Evolutionary conservation across 2,329 filamentous ascomycete genomes (phyloP).

Genomic region (Ceratocystis alfenasii): DNA sequence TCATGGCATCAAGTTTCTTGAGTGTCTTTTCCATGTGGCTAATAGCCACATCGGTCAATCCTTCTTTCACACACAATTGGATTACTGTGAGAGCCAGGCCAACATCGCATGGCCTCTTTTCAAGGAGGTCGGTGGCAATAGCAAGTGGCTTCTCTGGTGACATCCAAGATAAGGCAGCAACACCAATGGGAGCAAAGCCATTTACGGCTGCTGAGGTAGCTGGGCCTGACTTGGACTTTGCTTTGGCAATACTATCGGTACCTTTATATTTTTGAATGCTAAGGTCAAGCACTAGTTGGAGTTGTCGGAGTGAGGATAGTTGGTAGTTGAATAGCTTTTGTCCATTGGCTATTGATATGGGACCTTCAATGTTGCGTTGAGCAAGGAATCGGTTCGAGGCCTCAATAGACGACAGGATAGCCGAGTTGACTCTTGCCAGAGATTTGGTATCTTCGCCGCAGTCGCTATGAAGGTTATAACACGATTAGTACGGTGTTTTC

Average conservation of each 20-base stretch:
- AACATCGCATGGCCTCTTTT: constrained; percentile 38
- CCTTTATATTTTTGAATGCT: constrained; percentile 47
- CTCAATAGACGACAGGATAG: constrained; percentile 33
- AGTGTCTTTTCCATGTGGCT: constrained; percentile 66
- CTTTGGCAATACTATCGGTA: constrained; percentile 5
- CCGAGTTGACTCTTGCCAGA: constrained; percentile 54
- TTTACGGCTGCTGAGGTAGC: constrained; percentile 15
- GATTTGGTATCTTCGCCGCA: constrained; percentile 54
- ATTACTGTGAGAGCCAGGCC: constrained; percentile 69
- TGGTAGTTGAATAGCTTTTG: constrained; percentile 66
- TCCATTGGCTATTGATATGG: constrained; percentile 40
- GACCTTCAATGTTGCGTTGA: constrained; percentile 48
- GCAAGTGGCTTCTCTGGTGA: constrained; percentile 16
- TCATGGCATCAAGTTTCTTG: constrained; percentile 53
- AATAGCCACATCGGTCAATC: constrained; percentile 62
- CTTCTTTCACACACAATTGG: constrained; percentile 64
- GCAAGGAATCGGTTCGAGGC: constrained; percentile 54
- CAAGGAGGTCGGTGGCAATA: constrained; percentile 16
- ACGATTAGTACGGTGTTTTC: not conserved
- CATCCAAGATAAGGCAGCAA: constrained; percentile 16
- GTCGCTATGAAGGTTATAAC: constrained; percentile 36
- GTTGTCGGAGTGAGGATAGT: constrained; percentile 38
- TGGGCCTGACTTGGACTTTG: constrained; percentile 10
- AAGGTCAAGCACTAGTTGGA: constrained; percentile 49
- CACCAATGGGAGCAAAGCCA: constrained; percentile 20